These are phyloP conservation scores for Wickerhamiella australiensis DNA, from an alignment of 805 yeast species.

Conservation along the genomic window DNA sequence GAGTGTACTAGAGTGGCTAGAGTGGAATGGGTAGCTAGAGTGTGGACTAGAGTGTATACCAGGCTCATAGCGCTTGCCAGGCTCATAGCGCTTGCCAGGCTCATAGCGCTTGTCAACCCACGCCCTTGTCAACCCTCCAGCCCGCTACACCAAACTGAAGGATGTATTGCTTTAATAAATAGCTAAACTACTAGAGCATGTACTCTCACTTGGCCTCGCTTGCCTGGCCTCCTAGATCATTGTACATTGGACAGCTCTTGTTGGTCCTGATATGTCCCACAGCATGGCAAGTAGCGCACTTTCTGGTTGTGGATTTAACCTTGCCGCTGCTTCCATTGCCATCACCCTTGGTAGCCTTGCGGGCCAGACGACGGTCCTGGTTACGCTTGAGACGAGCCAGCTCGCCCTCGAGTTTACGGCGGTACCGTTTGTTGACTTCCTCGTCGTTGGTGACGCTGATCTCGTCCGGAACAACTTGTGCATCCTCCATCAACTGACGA, in stretches of 20 bases:
- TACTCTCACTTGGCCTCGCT: not conserved
- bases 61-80: no score
- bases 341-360: constrained; percentile 38
- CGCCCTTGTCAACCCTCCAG: no score
- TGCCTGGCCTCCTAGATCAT: constrained; percentile 30
- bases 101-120: no score
- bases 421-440: constrained; percentile 65
- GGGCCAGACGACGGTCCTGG: constrained; percentile 50
- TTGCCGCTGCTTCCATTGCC: constrained; percentile 58
- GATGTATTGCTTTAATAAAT: not conserved
- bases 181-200: not conserved
- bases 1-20: no score
- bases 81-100: no score
- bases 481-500: constrained; percentile 51
- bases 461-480: constrained; percentile 58
- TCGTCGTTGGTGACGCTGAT: constrained; percentile 69
- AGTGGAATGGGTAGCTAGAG: no score
- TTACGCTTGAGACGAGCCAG: constrained; percentile 72
- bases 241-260: constrained; percentile 81
- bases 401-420: constrained; percentile 67
- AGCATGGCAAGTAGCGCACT: constrained; percentile 92
- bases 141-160: no score
- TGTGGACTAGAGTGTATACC: no score
- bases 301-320: constrained; percentile 60
- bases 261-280: constrained; percentile 90